Conservation (phyloP, 345 rosid species). For the Rhodomyrtus tomentosa region DNA sequence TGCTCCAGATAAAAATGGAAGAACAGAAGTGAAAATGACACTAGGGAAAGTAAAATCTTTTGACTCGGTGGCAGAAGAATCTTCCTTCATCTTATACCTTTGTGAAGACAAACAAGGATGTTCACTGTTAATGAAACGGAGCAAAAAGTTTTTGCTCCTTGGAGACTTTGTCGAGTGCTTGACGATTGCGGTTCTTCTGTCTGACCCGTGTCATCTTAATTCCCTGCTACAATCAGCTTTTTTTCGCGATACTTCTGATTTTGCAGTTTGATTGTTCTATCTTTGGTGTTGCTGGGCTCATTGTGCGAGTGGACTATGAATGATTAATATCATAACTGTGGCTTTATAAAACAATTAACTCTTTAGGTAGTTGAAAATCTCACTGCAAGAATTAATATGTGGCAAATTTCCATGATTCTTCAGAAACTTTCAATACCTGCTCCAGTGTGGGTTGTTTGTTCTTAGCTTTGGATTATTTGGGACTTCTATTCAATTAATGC, state of each 20-base stretch:
- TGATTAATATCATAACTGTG: not conserved
- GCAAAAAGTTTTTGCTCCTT: not conserved
- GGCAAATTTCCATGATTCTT: not conserved
- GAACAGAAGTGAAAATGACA: not conserved
- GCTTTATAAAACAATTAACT: not conserved
- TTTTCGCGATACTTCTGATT: not conserved
- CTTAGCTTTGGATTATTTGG: not conserved
- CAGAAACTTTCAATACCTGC: not conserved
- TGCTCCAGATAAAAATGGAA: not conserved
- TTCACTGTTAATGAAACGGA: not conserved
- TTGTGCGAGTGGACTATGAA: not conserved
- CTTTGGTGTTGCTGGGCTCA: not conserved
- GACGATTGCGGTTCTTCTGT: not conserved
- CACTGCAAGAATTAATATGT: not conserved
- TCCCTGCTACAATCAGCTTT: not conserved
- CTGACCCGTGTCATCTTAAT: not conserved
- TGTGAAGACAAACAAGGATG: not conserved
- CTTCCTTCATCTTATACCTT: not conserved
- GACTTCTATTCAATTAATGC: not conserved
- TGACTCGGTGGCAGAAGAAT: not conserved
- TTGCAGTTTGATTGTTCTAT: not conserved
- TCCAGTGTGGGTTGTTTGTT: not conserved
- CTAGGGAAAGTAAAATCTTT: not conserved
- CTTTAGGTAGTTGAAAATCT: not conserved
- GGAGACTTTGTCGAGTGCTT: not conserved